Percentiles rank a stretch among this genome's conserved stretches.
These are phyloP conservation scores for Fraxinus paxiana DNA, from an alignment of 305 asterid species.

Conservation along the genomic window DNA sequence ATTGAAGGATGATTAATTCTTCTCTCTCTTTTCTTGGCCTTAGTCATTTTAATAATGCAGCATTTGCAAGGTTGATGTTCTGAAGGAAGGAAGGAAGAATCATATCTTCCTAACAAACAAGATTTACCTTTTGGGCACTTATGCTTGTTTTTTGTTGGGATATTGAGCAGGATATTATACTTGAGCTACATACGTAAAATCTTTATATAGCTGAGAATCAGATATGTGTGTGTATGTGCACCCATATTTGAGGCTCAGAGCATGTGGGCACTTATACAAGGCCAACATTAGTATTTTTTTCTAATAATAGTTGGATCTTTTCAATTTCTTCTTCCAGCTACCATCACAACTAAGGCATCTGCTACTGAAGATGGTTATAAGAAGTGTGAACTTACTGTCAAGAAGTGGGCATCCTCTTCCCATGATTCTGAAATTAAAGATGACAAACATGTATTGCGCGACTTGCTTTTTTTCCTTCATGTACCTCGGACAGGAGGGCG, in stretches of 20 bases:
- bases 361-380: conserved; percentile 42
- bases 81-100: not conserved
- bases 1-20: not conserved
- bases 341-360: conserved; percentile 38
- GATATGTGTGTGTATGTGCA: not conserved
- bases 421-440: conserved; percentile 49
- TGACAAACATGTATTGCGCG: conserved; percentile 59
- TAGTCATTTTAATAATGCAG: conserved; percentile 7
- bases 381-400: conserved; percentile 61
- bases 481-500: conserved; percentile 97
- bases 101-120: not conserved
- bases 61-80: conserved; percentile 2
- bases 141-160: not conserved
- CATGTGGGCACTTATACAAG: not conserved
- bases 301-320: not conserved
- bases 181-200: not conserved
- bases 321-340: conserved; percentile 38
- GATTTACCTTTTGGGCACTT: not conserved
- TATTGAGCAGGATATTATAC: not conserved
- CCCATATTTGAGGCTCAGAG: not conserved
- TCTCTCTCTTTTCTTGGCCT: not conserved
- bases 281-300: not conserved
- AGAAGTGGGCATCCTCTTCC: conserved; percentile 80
- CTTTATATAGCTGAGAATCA: not conserved
- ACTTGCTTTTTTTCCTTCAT: conserved; percentile 93